Evolutionary conservation across 1,139 yeast genomes (phyloP), one percentile per base, ranked within the genome.

Genomic region (Blastobotrys ciferrii): DNA sequence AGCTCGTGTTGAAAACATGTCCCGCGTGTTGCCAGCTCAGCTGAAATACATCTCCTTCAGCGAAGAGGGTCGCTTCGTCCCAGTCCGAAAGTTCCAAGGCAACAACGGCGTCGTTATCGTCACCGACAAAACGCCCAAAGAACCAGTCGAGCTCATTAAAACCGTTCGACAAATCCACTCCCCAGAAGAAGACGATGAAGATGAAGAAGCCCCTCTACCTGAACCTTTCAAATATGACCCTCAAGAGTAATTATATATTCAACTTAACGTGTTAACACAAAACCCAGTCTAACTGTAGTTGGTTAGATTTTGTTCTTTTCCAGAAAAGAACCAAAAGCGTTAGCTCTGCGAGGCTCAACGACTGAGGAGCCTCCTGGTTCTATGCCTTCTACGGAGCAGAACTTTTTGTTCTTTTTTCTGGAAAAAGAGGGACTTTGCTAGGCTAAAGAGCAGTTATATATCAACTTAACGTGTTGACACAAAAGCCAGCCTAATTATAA

Each of bases 1-100:
- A 20, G 88, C 79, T 70, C 80, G 79, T 64, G 74, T 91, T 51
- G 77, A 77, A 41, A 92, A 92, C 66, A 75, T 91, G 77, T 78
- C 94, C 13, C 81, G 99, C 61, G 96, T 92, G 1, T 74, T 94
- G 53, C 98, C 98, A n/a, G 78, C 83, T 40, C 98, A 94, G 71
- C 74, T 91, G 51, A 84, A 82, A 67, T 88, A 83, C 69, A 80
- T 92, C 45, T 77, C 95, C 2, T 89, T 92, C 66, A 43, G 45
- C 2, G 39, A 33, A 18, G 84, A 81, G 55, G 85, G 81, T 47
- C 78, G 96, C 61, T 92, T 84, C 67, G 77, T 76, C 32, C 98
- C 98, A 4, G 84, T 89, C 14, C 82, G 95, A 64, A 84, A 81
- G 61, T 82, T 82, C 65, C 82, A 81, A 63, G 91, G 92, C 23